phyloP scores from a whole-genome alignment of 192 early-diverging fungal genomes.

The Backusella liffmaniae region DNA sequence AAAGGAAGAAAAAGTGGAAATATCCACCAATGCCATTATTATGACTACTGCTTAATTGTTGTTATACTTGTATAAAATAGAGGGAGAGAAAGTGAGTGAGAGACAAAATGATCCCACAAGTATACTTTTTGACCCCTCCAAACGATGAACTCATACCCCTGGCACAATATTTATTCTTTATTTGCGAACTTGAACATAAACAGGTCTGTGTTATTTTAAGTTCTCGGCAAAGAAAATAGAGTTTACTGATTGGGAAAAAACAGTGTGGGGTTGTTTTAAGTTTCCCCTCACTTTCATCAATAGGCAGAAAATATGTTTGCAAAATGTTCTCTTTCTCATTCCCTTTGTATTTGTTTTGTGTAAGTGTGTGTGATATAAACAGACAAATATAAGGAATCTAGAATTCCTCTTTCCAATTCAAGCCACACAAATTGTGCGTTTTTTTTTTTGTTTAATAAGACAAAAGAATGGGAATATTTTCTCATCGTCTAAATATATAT shows the following conservation, averaged over 20 bases:
- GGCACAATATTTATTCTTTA: background rate
- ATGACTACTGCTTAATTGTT: too few relatives aligned
- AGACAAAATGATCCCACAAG: too few relatives aligned
- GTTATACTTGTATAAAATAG: too few relatives aligned
- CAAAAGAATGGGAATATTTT: conserved; percentile 1
- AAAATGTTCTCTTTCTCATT: background rate
- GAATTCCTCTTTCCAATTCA: background rate
- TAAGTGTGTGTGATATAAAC: background rate
- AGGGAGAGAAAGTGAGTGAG: too few relatives aligned
- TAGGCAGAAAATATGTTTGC: too few relatives aligned
- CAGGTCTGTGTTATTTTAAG: conserved; percentile 2
- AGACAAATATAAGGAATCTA: background rate
- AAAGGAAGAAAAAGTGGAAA: background rate
- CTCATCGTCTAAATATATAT: background rate
- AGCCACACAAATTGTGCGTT: background rate
- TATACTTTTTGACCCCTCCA: too few relatives aligned
- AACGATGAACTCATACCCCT: too few relatives aligned
- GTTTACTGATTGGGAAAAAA: background rate
- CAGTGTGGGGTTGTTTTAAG: background rate
- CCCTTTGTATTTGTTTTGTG: background rate
- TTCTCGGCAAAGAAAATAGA: background rate
- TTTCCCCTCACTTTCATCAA: background rate
- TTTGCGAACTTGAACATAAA: background rate
- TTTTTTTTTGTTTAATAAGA: background rate
- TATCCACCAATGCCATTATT: too few relatives aligned